phyloP scores from a whole-genome alignment of 768 basidiomycete species.

The Naganishia kalamii region DNA sequence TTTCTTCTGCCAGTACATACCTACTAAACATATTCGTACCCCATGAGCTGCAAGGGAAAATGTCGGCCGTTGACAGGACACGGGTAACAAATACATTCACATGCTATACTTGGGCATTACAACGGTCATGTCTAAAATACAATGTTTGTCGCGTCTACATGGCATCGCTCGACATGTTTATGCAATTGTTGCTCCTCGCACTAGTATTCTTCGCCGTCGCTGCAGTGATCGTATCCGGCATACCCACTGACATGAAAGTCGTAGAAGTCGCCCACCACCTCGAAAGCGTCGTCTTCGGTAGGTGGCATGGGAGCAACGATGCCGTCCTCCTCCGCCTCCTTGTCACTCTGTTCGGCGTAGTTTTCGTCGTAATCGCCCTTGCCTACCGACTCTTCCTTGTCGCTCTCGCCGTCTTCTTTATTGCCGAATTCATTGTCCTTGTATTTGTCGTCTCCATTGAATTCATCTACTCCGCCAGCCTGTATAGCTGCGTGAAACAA shows the following conservation, averaged over 20 bases:
- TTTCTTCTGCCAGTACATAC: too few relatives aligned
- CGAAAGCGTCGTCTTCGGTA: neutral
- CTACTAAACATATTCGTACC: too few relatives aligned
- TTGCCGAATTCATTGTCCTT: neutral
- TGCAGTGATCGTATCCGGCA: neutral
- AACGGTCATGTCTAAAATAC: too few relatives aligned
- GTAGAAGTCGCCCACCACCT: neutral
- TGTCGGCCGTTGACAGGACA: too few relatives aligned
- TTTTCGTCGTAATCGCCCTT: too few relatives aligned
- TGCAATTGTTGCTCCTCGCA: neutral
- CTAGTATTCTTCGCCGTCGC: neutral
- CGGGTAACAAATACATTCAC: too few relatives aligned
- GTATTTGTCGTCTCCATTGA: neutral
- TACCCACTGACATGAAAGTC: neutral
- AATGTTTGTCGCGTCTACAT: too few relatives aligned
- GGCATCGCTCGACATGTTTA: too few relatives aligned
- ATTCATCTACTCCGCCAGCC: neutral
- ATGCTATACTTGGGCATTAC: too few relatives aligned
- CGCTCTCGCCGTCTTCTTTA: neutral
- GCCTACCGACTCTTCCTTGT: too few relatives aligned
- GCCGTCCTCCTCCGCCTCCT: neutral
- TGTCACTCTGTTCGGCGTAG: too few relatives aligned
- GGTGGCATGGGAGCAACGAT: neutral
- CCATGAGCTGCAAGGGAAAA: too few relatives aligned
- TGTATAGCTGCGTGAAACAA: neutral